Evolutionary conservation across 2,329 filamentous ascomycete species (phyloP).

Genomic region (Monilinia laxa): DNA sequence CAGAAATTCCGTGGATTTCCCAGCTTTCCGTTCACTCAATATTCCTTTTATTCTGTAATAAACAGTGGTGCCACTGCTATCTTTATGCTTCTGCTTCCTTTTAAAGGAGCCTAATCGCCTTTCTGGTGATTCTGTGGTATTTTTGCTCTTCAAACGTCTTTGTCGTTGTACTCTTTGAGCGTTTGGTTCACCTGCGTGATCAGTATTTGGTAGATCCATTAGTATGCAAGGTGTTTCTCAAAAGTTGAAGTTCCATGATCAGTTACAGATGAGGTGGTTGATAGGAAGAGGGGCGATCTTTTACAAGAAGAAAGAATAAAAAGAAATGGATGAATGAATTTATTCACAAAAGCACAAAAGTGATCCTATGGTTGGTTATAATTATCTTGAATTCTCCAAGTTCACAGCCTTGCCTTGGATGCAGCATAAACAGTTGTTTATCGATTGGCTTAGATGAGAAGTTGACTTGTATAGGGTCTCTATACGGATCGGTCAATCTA

Average conservation of each 20-base stretch:
- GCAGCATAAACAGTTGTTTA: background rate
- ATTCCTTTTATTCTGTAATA: conserved; percentile 26
- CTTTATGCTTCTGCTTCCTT: background rate
- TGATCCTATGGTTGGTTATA: background rate
- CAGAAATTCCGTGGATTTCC: conserved; percentile 45
- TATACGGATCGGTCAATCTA: background rate
- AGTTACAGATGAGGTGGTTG: background rate
- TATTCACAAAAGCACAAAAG: background rate
- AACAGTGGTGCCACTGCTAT: background rate
- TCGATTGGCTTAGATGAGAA: background rate
- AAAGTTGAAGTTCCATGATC: conserved; percentile 18
- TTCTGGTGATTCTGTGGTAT: conserved; percentile 1
- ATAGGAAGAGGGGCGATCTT: background rate
- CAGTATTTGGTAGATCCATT: conserved; percentile 21
- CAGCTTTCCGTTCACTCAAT: conserved; percentile 25
- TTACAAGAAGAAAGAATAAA: background rate
- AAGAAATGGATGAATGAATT: conserved; percentile 1
- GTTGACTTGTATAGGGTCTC: background rate
- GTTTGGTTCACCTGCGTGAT: conserved; percentile 16
- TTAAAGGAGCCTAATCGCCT: background rate
- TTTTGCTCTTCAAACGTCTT: conserved; percentile 16
- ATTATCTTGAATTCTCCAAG: background rate
- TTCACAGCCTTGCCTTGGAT: background rate
- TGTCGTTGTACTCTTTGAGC: conserved; percentile 3
- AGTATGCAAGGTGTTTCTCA: conserved; percentile 4